phyloP scores from a whole-genome alignment of 495 filamentous ascomycete genomes.

The Xylaria nigripes region DNA sequence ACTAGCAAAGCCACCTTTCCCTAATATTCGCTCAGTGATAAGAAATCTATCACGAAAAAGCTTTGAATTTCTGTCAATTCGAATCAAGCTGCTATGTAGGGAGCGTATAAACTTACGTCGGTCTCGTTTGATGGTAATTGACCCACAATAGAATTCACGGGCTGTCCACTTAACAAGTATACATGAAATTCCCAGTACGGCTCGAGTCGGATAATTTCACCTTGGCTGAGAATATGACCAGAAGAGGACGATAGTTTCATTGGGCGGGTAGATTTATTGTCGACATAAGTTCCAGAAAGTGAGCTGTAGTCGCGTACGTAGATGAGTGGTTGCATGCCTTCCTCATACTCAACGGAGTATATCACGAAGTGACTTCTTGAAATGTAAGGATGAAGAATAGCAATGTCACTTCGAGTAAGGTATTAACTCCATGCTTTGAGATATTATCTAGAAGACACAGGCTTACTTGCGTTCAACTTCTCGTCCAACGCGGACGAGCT shows the following conservation, averaged over 20 bases:
- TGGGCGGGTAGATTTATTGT: constrained; percentile 37
- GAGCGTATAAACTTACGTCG: not conserved
- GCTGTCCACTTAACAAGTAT: not conserved
- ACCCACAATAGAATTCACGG: constrained; percentile 7
- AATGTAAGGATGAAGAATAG: constrained; percentile 34
- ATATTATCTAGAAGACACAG: not conserved
- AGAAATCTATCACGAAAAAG: constrained; percentile 39
- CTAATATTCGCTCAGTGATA: constrained; percentile 54
- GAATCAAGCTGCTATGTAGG: not conserved
- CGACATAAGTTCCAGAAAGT: constrained; percentile 48
- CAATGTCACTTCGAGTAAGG: constrained; percentile 1
- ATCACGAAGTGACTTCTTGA: constrained; percentile 56
- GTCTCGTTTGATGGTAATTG: constrained; percentile 10
- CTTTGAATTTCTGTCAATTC: constrained; percentile 24
- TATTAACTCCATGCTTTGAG: not conserved
- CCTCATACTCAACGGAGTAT: constrained; percentile 49
- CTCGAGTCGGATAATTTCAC: constrained; percentile 43
- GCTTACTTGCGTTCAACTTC: constrained; percentile 1
- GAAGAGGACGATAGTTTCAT: constrained; percentile 15
- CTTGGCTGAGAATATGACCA: constrained; percentile 46
- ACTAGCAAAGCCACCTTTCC: constrained; percentile 75
- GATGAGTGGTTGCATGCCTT: constrained; percentile 41
- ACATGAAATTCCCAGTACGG: constrained; percentile 31
- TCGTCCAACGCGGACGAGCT: not conserved
- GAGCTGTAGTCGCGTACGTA: constrained; percentile 55